phyloP scores from a whole-genome alignment of 1,139 yeast genomes.

The Torulaspora pretoriensis region DNA sequence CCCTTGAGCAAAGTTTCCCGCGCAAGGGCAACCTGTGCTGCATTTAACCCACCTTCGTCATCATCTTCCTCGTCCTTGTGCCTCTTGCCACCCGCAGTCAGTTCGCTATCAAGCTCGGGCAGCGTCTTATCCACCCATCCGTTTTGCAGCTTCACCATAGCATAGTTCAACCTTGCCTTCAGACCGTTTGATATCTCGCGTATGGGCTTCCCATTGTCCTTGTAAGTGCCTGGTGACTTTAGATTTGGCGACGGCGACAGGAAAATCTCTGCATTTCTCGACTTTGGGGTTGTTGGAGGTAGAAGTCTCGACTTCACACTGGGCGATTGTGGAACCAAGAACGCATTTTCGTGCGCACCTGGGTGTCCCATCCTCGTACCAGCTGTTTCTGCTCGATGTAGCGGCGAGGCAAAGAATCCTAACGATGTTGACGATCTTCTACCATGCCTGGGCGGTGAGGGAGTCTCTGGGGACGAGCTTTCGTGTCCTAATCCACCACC shows the following conservation, averaged over 20 bases:
- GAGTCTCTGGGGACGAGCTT: conserved; percentile 23
- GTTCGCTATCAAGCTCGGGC: conserved; percentile 37
- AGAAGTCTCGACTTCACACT: conserved; percentile 22
- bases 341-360: conserved; percentile 9
- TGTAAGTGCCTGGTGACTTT: conserved; percentile 37
- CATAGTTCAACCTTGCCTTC: conserved; percentile 45
- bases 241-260: conserved; percentile 39
- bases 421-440: conserved; percentile 25
- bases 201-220: conserved; percentile 38
- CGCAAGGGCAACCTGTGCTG: conserved; percentile 4
- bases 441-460: conserved; percentile 20
- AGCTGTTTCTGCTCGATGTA: conserved; percentile 13
- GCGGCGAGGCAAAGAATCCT: conserved; percentile 29
- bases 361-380: conserved; percentile 9
- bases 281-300: conserved; percentile 39
- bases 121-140: conserved; percentile 41
- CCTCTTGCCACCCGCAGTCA: conserved; percentile 14
- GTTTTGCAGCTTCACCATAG: conserved; percentile 44
- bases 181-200: conserved; percentile 42
- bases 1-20: conserved; percentile 8
- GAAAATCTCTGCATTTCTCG: conserved; percentile 31
- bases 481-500: conserved; percentile 10
- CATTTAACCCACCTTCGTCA: not conserved
- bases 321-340: conserved; percentile 21
- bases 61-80: conserved; percentile 8